Conservation (phyloP, 805 yeast genomes). For the Lachancea nothofagi region DNA sequence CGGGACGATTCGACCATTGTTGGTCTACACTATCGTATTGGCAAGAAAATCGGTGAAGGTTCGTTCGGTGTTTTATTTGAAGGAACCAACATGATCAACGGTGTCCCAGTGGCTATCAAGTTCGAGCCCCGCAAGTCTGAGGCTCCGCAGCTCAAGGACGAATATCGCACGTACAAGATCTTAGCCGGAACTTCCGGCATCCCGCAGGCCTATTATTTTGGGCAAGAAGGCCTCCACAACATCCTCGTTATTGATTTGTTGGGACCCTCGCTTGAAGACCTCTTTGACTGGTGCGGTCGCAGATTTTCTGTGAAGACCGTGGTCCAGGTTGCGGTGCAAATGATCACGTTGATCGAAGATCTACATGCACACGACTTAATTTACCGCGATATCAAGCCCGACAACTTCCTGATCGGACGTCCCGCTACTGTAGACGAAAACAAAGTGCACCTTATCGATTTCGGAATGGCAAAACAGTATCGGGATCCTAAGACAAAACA, state of each 20-base stretch:
- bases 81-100: constrained; percentile 87
- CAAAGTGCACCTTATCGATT: constrained; percentile 84
- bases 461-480: constrained; percentile 98
- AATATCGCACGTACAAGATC: constrained; percentile 89
- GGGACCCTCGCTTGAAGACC: constrained; percentile 93
- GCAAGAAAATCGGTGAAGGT: constrained; percentile 97
- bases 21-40: constrained; percentile 94
- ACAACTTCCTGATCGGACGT: constrained; percentile 89
- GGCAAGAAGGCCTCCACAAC: constrained; percentile 96
- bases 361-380: constrained; percentile 88
- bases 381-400: constrained; percentile 96
- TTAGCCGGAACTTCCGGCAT: constrained; percentile 78
- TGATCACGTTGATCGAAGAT: constrained; percentile 80
- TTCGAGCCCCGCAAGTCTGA: constrained; percentile 96
- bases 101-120: constrained; percentile 91
- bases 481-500: constrained; percentile 93
- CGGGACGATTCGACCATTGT: constrained; percentile 42
- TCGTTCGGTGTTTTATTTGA: constrained; percentile 97
- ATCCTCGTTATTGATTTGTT: constrained; percentile 88
- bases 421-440: constrained; percentile 82
- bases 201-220: constrained; percentile 96
- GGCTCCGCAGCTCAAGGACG: constrained; percentile 96
- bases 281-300: constrained; percentile 98
- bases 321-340: constrained; percentile 89
- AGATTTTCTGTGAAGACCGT: constrained; percentile 83